Conservation (phyloP, 768 basidiomycete species). For the Hypholoma sublateritium region DNA sequence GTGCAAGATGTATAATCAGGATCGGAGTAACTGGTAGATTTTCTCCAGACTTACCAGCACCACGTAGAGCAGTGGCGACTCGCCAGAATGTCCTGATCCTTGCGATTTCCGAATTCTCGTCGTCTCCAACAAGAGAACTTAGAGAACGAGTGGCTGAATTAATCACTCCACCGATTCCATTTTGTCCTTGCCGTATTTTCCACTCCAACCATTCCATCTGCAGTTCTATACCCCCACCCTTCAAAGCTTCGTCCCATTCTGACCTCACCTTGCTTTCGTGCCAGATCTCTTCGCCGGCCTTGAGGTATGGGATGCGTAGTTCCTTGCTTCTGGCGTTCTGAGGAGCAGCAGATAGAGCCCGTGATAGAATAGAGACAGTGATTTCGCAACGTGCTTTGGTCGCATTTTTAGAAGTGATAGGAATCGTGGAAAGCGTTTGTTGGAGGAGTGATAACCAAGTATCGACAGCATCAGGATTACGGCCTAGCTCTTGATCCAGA, state of each 20-base stretch:
- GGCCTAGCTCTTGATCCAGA: conserved; percentile 54
- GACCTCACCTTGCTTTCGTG: conserved; percentile 45
- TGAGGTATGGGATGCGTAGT: conserved; percentile 65
- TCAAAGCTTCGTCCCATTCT: conserved; percentile 67
- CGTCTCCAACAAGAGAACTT: conserved; percentile 33
- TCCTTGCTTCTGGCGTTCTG: conserved; percentile 46
- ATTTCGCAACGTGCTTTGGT: conserved; percentile 69
- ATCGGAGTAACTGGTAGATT: neutral
- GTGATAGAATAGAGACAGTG: conserved; percentile 61
- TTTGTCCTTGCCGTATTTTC: conserved; percentile 50
- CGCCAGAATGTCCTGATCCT: conserved; percentile 73
- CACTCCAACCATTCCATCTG: conserved; percentile 85
- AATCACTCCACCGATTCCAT: conserved; percentile 53
- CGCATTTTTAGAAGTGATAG: conserved; percentile 66
- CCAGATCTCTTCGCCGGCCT: conserved; percentile 76
- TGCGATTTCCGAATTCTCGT: conserved; percentile 47
- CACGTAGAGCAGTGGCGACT: conserved; percentile 55
- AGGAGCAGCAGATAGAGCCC: conserved; percentile 59
- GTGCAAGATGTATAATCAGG: conserved; percentile 8
- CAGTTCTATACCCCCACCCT: conserved; percentile 51
- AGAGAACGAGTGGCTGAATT: conserved; percentile 51
- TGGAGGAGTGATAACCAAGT: conserved; percentile 67
- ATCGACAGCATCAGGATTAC: conserved; percentile 49
- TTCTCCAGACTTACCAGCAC: conserved; percentile 52
- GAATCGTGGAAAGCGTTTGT: conserved; percentile 62